These are phyloP conservation scores for Vitrella brassicaformis DNA, from an alignment of 73 alveolate species.

Conservation along the genomic window DNA sequence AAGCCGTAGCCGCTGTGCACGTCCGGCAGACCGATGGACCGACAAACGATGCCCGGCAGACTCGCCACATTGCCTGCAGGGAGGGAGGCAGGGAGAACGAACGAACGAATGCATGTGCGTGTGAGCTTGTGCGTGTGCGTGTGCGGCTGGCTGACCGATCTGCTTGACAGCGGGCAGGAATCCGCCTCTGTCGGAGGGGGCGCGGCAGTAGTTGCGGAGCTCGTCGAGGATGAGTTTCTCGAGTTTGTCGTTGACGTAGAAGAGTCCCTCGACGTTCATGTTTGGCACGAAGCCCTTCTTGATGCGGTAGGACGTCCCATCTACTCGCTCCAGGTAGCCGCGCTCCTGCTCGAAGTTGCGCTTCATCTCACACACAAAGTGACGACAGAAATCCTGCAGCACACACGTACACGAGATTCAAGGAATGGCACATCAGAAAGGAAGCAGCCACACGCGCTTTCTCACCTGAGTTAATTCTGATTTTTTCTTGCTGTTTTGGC, in stretches of 20 bases:
- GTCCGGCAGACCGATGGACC: neutral
- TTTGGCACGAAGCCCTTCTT: neutral
- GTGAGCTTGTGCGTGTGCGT: neutral
- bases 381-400: neutral
- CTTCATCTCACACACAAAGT: neutral
- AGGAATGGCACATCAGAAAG: neutral
- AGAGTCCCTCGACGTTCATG: neutral
- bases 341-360: neutral
- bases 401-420: neutral
- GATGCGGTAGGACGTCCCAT: neutral
- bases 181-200: constrained; percentile 18
- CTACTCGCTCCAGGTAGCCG: neutral
- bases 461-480: neutral
- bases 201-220: constrained; percentile 1
- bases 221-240: neutral
- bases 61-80: neutral
- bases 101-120: neutral
- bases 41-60: neutral
- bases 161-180: constrained; percentile 37
- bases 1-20: constrained; percentile 36
- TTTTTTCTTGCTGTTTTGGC: too few relatives aligned
- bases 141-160: constrained; percentile 21
- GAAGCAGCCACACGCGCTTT: neutral
- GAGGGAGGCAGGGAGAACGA: too few relatives aligned
- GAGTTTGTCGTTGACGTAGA: neutral